Conservation (phyloP, 495 filamentous ascomycete genomes). For the Neohortaea acidophila region DNA sequence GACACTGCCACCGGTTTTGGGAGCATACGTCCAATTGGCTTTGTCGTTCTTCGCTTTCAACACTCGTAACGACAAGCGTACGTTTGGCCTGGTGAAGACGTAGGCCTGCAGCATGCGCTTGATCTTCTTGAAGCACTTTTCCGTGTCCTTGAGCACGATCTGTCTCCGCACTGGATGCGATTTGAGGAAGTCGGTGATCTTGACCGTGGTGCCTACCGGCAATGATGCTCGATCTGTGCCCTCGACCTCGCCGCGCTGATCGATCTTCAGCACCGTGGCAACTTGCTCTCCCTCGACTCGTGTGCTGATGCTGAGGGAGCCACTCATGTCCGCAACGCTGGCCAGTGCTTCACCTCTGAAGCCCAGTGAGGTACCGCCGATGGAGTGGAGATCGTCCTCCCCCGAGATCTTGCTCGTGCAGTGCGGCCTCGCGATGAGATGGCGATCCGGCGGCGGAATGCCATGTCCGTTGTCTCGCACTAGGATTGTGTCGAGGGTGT, state of each 20-base stretch:
- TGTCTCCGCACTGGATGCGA: constrained; percentile 61
- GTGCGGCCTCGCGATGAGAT: constrained; percentile 48
- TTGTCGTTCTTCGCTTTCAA: constrained; percentile 46
- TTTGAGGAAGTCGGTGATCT: constrained; percentile 51
- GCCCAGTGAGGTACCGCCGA: constrained; percentile 57
- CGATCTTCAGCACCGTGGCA: constrained; percentile 39
- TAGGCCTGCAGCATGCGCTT: constrained; percentile 60
- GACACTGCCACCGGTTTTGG: constrained; percentile 36
- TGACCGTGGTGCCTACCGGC: constrained; percentile 67
- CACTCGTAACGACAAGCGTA: constrained; percentile 53
- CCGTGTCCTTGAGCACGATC: constrained; percentile 41
- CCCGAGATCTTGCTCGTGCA: constrained; percentile 76
- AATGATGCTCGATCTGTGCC: constrained; percentile 10
- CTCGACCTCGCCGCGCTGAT: constrained; percentile 34
- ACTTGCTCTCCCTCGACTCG: constrained; percentile 54
- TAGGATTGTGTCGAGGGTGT: constrained; percentile 63
- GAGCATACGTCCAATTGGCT: constrained; percentile 57
- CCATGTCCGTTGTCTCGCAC: constrained; percentile 83
- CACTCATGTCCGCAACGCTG: constrained; percentile 54
- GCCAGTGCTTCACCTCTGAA: constrained; percentile 84
- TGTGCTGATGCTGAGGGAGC: constrained; percentile 51
- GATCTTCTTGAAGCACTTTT: constrained; percentile 47
- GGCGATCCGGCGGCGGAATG: constrained; percentile 53
- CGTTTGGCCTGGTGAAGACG: constrained; percentile 50
- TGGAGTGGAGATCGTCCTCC: constrained; percentile 50